phyloP scores from a whole-genome alignment of 208 protist species.

The Leishmania braziliensis region DNA sequence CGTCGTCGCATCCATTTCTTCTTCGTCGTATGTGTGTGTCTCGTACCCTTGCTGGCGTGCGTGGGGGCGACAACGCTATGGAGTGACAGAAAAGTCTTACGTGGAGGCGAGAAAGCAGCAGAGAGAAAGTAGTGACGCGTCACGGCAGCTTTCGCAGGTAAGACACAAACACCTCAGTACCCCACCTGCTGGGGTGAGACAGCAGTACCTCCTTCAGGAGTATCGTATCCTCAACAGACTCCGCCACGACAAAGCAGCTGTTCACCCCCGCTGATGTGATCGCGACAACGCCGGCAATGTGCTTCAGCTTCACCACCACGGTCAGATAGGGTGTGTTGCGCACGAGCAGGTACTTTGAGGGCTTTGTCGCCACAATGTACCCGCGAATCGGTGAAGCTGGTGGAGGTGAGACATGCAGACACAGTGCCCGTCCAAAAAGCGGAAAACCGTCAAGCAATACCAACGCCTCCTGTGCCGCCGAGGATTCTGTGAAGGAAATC shows the following conservation, averaged over 20 bases:
- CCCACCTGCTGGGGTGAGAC: constrained; percentile 36
- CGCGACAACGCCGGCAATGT: constrained; percentile 44
- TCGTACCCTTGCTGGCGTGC: background rate
- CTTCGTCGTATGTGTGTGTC: background rate
- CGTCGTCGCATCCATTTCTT: constrained; percentile 18
- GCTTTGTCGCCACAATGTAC: constrained; percentile 56
- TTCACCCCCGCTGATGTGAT: constrained; percentile 45
- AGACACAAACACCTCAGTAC: constrained; percentile 37
- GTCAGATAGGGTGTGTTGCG: constrained; percentile 55
- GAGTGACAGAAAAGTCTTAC: constrained; percentile 3
- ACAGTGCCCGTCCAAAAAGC: constrained; percentile 61
- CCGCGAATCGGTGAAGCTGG: constrained; percentile 49
- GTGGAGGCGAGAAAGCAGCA: constrained; percentile 3
- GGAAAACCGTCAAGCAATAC: constrained; percentile 60
- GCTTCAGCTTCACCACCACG: constrained; percentile 55
- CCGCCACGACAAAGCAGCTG: constrained; percentile 46
- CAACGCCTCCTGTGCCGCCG: constrained; percentile 70
- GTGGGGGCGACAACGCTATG: too few relatives aligned
- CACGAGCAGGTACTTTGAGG: constrained; percentile 46
- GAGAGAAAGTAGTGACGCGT: constrained; percentile 1
- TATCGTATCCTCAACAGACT: constrained; percentile 19
- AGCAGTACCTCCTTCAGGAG: constrained; percentile 20
- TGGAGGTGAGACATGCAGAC: constrained; percentile 45
- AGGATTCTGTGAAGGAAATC: constrained; percentile 57
- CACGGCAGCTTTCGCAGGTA: constrained; percentile 34